Evolutionary conservation across 768 basidiomycete genomes (phyloP), one percentile per base, ranked within the genome.

Genomic region (Rhodocollybia butyracea): DNA sequence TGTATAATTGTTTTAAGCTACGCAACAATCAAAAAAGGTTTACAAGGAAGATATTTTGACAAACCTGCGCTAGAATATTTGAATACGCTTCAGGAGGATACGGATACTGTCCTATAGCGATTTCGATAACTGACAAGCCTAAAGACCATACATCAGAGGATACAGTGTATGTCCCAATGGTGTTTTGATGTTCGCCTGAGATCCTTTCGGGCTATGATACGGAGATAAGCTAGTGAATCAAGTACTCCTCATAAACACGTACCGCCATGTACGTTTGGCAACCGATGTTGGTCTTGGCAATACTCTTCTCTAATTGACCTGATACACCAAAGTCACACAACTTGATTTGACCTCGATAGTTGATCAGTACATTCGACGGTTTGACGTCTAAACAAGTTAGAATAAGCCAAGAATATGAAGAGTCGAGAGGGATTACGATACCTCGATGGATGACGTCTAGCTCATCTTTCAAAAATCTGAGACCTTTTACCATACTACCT

Each of bases 261-360:
- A 94, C 94, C 46, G 96, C 96, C 94, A 99, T 98, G 70, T 99
- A 99, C 58, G 85, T 89, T 69, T 99, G 97, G 68, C 97, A 99
- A 6, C 97, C 97, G 36, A 99, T 98, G 64, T 98, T 98, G 5
- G 97, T 99, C 73, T 95, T 96, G 17, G 97, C 97, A 21, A 99
- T 77, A 54, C 88, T 90, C 68, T 94, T 93, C 71, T 99, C 96
- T 36, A 99, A 82, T 67, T 99, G 95, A 5, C 96, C 96, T 8
- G 94, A 97, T 0, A 98, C 94, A n/a, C 97, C 97, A 69, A 99
- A 99, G 68, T 99, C 97, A 67, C 94, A 97, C 1, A 99, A 80
- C 71, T 98, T 98, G 68, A 98, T 79, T 56, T 92, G 77, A 5
- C 97, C 97, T 59, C 85, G 89, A 60, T 76, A 76, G 71, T 94